These are phyloP conservation scores for Mesembryanthemum crystallinum DNA, from an alignment of 148 eudicot genomes.

Conservation along the genomic window DNA sequence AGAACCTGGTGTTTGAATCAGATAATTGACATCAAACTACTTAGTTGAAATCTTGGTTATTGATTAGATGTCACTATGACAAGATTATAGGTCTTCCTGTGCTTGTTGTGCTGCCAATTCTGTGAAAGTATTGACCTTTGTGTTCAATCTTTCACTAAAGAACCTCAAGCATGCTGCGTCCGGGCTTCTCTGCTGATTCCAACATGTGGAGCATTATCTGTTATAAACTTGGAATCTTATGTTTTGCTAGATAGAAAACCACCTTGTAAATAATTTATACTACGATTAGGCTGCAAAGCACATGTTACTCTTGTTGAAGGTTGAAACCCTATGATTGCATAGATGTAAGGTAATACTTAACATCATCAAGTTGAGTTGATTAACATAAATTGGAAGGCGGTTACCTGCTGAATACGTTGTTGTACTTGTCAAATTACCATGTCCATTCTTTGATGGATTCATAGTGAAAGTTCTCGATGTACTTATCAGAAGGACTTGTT, in stretches of 20 bases:
- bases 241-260: neutral
- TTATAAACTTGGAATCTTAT: neutral
- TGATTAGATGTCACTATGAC: neutral
- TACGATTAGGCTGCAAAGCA: too few species aligned
- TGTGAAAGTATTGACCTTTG: neutral
- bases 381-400: neutral
- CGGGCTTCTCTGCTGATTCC: neutral
- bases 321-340: neutral
- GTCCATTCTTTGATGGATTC: neutral
- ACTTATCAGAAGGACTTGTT: neutral
- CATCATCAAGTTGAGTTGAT: neutral
- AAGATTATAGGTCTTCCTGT: neutral
- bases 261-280: neutral
- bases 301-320: neutral
- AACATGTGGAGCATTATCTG: neutral
- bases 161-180: neutral
- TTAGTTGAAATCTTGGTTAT: neutral
- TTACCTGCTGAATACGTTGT: neutral
- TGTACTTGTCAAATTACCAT: neutral
- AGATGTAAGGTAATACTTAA: neutral
- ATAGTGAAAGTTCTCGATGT: neutral
- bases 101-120: neutral
- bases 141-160: neutral
- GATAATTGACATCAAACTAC: neutral
- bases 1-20: neutral